Evolutionary conservation across 2,329 filamentous ascomycete genomes (phyloP).

Genomic region (Teratosphaeria destructans): DNA sequence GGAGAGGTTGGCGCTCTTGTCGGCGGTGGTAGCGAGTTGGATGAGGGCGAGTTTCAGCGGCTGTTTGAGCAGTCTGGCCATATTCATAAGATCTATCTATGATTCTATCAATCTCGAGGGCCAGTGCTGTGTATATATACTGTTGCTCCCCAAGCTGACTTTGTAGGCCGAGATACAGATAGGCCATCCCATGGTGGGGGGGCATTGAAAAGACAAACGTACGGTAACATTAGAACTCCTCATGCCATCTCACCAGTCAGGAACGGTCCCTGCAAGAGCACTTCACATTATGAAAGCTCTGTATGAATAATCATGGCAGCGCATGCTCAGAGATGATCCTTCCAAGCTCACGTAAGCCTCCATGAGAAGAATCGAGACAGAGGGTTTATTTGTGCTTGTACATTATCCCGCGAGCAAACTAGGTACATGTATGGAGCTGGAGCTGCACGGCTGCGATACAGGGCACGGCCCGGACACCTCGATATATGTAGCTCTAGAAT

Average conservation of each 20-base stretch:
- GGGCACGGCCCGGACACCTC: neutral
- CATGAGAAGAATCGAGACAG: neutral
- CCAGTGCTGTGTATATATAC: no score
- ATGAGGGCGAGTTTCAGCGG: slow-evolving; percentile 71
- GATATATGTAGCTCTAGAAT: neutral
- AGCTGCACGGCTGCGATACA: neutral
- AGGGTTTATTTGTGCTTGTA: no score
- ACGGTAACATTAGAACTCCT: neutral
- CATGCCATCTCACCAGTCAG: no score
- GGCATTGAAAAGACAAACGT: neutral
- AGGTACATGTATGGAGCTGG: no score
- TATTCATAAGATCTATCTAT: slow-evolving; percentile 13
- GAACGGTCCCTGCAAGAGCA: no score
- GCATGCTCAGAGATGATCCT: neutral
- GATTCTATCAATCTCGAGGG: no score
- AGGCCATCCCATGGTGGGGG: neutral
- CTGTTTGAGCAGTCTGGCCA: slow-evolving; percentile 56
- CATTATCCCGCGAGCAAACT: no score
- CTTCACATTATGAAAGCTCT: no score
- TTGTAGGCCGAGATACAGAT: neutral
- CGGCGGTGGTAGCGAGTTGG: slow-evolving; percentile 62
- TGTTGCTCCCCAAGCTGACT: neutral
- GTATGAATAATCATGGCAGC: no score
- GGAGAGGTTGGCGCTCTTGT: slow-evolving; percentile 76
- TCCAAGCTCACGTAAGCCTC: neutral